phyloP scores from a whole-genome alignment of 768 basidiomycete genomes.

The Paxillus rubicundulus region DNA sequence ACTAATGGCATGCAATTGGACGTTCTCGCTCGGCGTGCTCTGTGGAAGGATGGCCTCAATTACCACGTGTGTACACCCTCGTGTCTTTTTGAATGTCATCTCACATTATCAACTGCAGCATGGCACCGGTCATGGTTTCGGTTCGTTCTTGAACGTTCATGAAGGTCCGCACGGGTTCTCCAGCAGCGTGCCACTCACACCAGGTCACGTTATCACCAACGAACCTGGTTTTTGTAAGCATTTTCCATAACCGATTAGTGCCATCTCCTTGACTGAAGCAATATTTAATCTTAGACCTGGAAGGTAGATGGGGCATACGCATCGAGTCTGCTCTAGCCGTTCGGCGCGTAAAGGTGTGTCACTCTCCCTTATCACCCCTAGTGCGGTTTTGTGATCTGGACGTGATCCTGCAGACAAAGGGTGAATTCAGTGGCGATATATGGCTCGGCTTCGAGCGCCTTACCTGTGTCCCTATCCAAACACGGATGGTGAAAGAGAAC shows the following conservation, averaged over 20 bases:
- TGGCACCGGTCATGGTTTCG: slow-evolving; percentile 90
- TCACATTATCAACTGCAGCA: slow-evolving; percentile 49
- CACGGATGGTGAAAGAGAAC: slow-evolving; percentile 78
- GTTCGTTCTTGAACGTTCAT: slow-evolving; percentile 82
- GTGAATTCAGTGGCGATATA: slow-evolving; percentile 64
- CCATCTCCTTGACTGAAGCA: slow-evolving; percentile 14
- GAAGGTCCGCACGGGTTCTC: slow-evolving; percentile 83
- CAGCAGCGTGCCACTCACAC: slow-evolving; percentile 61
- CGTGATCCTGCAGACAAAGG: slow-evolving; percentile 52
- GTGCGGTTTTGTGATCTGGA: slow-evolving; percentile 3
- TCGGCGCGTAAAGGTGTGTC: slow-evolving; percentile 48
- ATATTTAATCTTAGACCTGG: slow-evolving; percentile 50
- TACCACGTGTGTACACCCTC: slow-evolving; percentile 54
- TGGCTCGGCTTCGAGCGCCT: slow-evolving; percentile 93
- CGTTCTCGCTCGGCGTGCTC: slow-evolving; percentile 82
- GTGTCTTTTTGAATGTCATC: slow-evolving; percentile 3
- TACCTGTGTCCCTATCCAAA: slow-evolving; percentile 93
- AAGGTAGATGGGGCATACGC: slow-evolving; percentile 84
- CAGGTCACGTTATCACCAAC: slow-evolving; percentile 92
- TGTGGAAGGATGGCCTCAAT: slow-evolving; percentile 85
- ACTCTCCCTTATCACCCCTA: slow-evolving; percentile 6
- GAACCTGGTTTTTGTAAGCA: slow-evolving; percentile 89
- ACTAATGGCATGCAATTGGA: slow-evolving; percentile 82
- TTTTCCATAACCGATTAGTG: slow-evolving; percentile 7
- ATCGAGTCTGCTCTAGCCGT: slow-evolving; percentile 87